Base-by-base conservation (phyloP, 257 asterid genomes). In the Gentiana straminea region DNA sequence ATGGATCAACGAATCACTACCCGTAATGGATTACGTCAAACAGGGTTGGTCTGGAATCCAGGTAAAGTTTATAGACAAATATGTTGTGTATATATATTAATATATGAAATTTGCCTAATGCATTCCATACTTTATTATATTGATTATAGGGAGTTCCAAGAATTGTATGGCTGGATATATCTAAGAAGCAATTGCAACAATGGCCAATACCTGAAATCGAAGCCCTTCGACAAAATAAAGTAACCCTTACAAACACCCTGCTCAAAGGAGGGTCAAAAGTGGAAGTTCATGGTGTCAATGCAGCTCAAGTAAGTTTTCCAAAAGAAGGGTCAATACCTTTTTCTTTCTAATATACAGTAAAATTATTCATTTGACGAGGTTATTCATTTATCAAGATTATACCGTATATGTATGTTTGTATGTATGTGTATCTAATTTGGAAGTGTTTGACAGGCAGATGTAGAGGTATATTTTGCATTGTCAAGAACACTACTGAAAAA, bases 211-310 rank as follows among this genome's bases (percentile, higher is more conserved):
- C 13, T 11, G 74, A 72, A 15, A 56, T 72, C 10, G 62, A 72
- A 36, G 15, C 53, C n/a, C 63, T 72, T 9, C 37, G 77, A 13
- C 33, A 8, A 51, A 73, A 64, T 12, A 49, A 41, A 68, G 76
- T 72, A 13, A 39, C 51, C 36, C 50, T 11, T 47, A 35, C 38
- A 7, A 33, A 7, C 1, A 43, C n/a, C 0, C 12, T 49, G 50
- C 67, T 76, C 5, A 59, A 63, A 49, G 52, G 61, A 1, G 74
- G 73, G 33, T 62, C 79, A 12, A 24, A 12, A 1, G 34, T 37
- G 7, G 78, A 76, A 60, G 65, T 72, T 51, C 35, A 52, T 4
- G 74, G 79, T 10, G 43, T 76, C 54, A 66, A n/a, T 3, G 69
- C 69, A 52, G 54, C 63, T 8, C 81, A 72, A 50, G 81, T 76